phyloP scores from a whole-genome alignment of 306 rosid species.

The Malus sylvestris region DNA sequence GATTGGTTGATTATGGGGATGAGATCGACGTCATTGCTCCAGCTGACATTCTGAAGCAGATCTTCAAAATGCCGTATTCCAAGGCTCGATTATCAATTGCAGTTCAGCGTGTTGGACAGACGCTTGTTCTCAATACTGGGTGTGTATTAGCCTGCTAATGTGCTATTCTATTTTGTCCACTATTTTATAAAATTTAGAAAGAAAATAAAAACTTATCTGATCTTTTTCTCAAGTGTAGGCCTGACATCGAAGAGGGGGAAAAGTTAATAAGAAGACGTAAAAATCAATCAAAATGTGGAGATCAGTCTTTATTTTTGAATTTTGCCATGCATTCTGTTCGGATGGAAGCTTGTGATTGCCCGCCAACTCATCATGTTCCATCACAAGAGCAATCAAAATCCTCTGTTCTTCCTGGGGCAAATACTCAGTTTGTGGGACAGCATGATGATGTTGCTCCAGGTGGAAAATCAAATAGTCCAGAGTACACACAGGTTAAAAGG shows the following conservation, averaged over 20 bases:
- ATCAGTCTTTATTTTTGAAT: conserved; percentile 79
- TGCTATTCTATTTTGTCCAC: conserved; percentile 12
- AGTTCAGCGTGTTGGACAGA: conserved; percentile 83
- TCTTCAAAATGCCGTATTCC: conserved; percentile 92
- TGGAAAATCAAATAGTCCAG: conserved; percentile 49
- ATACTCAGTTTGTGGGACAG: conserved; percentile 46
- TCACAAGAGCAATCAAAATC: conserved; percentile 51
- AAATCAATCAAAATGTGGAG: conserved; percentile 76
- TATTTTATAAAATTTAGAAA: neutral
- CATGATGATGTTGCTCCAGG: conserved; percentile 38
- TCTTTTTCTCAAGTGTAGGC: conserved; percentile 46
- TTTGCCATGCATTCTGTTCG: conserved; percentile 98
- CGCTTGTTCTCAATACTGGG: conserved; percentile 90
- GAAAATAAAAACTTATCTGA: neutral
- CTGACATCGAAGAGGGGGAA: conserved; percentile 92
- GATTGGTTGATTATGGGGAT: conserved; percentile 88
- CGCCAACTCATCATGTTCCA: conserved; percentile 61
- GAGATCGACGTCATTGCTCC: conserved; percentile 96
- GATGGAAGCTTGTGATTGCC: conserved; percentile 99
- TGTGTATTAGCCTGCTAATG: conserved; percentile 24
- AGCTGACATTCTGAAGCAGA: conserved; percentile 87
- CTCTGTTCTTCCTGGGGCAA: conserved; percentile 68
- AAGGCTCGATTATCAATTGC: conserved; percentile 87
- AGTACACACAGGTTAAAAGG: conserved; percentile 47
- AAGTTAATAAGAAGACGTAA: conserved; percentile 77